A percentile compares a stretch with the other conserved stretches of the same genome.
phyloP scores from a whole-genome alignment of 257 asterid species.

The Plantago elongata region DNA sequence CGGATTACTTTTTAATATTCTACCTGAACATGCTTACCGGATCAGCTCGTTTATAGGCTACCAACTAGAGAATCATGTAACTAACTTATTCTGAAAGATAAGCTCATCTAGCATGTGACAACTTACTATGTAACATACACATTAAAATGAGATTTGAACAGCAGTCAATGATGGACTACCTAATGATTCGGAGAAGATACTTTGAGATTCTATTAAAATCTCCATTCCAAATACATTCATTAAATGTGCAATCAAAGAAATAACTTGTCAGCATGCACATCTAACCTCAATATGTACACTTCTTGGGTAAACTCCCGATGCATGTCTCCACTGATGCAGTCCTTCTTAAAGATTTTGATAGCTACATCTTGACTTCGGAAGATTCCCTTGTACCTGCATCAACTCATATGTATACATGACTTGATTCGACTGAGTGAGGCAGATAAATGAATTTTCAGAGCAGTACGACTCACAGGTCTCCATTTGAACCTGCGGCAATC shows the following conservation, averaged over 20 bases:
- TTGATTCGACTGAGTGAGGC: constrained; percentile 1
- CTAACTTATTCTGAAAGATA: too few relatives aligned
- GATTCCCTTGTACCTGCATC: constrained; percentile 69
- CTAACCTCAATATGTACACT: constrained; percentile 77
- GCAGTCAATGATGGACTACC: too few relatives aligned
- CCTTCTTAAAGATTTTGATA: constrained; percentile 62
- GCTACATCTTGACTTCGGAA: constrained; percentile 78
- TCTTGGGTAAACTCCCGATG: constrained; percentile 76
- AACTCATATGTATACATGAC: constrained; percentile 8
- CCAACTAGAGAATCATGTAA: too few relatives aligned
- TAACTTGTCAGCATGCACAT: neutral
- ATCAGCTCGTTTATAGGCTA: too few relatives aligned
- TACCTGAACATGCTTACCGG: too few relatives aligned
- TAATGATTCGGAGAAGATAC: too few relatives aligned
- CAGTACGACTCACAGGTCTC: constrained; percentile 61
- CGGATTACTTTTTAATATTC: too few relatives aligned
- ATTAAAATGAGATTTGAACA: too few relatives aligned
- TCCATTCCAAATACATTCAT: too few relatives aligned
- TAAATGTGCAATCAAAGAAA: neutral
- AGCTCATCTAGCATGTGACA: too few relatives aligned
- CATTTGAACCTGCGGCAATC: constrained; percentile 60
- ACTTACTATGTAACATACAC: too few relatives aligned
- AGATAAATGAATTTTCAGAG: neutral
- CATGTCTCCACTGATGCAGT: constrained; percentile 41
- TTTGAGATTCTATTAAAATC: too few relatives aligned